Percentiles rank a stretch among this genome's conserved stretches.
phyloP scores from a whole-genome alignment of 306 rosid species.

The Morella rubra region DNA sequence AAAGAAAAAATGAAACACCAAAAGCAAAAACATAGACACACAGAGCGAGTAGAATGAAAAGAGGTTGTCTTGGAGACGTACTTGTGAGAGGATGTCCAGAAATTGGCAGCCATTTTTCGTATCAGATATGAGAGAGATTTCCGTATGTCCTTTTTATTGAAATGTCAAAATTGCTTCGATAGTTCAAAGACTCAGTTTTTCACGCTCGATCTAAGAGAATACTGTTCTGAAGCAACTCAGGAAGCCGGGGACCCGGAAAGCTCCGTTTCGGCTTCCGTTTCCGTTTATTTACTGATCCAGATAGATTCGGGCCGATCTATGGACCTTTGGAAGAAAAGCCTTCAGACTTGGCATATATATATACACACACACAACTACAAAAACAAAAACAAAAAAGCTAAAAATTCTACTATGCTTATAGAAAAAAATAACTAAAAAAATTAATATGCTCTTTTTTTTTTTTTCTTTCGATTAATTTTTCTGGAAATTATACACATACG shows the following conservation, averaged over 20 bases:
- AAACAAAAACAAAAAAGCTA: too few relatives aligned
- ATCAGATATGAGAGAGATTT: conserved; percentile 19
- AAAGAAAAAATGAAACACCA: not conserved
- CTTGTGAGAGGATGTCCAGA: conserved; percentile 95
- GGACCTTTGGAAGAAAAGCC: too few relatives aligned
- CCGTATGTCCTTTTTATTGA: not conserved
- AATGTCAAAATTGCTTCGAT: not conserved
- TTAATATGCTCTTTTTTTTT: too few relatives aligned
- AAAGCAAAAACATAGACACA: not conserved
- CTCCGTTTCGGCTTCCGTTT: too few relatives aligned
- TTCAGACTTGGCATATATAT: too few relatives aligned
- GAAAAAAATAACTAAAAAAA: too few relatives aligned
- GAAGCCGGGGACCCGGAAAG: not conserved
- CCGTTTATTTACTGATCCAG: too few relatives aligned
- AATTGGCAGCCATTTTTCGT: conserved; percentile 74
- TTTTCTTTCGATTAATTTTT: too few relatives aligned
- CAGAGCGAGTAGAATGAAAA: not conserved
- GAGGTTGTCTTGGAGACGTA: conserved; percentile 26
- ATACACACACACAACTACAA: too few relatives aligned
- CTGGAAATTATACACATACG: too few relatives aligned
- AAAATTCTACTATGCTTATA: too few relatives aligned
- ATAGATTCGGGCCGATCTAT: too few relatives aligned
- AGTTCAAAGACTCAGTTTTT: not conserved
- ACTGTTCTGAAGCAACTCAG: not conserved
- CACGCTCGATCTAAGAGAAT: not conserved